Conservation (phyloP, 345 rosid genomes). For the Eucalyptus microcorys region DNA sequence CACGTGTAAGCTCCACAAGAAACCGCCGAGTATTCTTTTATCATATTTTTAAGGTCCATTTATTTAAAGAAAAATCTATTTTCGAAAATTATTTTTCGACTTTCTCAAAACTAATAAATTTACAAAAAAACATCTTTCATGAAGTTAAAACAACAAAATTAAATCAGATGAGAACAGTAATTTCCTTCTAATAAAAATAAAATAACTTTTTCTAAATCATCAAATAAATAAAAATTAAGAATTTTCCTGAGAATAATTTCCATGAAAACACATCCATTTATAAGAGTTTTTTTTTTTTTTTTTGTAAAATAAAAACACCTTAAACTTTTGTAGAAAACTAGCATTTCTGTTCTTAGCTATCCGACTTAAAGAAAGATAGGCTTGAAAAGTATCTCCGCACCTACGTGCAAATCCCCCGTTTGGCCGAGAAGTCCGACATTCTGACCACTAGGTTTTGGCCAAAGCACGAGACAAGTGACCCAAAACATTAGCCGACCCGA, state of each 20-base stretch:
- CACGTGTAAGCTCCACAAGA: not conserved
- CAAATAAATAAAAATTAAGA: not conserved
- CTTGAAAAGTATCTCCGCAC: not conserved
- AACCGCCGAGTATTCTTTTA: not conserved
- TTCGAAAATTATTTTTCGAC: not conserved
- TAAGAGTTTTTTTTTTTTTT: too few species aligned
- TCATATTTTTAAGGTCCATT: not conserved
- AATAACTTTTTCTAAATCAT: not conserved
- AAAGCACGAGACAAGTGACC: not conserved
- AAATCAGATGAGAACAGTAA: not conserved
- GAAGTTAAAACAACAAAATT: not conserved
- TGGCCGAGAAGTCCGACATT: not conserved
- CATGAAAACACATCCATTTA: not conserved
- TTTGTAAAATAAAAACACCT: not conserved
- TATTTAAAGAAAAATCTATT: not conserved
- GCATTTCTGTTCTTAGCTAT: not conserved
- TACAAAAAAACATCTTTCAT: not conserved
- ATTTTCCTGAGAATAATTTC: not conserved
- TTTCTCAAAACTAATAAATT: not conserved
- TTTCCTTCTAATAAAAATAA: not conserved
- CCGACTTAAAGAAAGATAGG: not conserved
- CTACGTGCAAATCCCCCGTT: not conserved
- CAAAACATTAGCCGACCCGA: not conserved
- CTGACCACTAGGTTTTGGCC: not conserved
- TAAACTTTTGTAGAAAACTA: not conserved